Evolutionary conservation across 2,329 filamentous ascomycete genomes (phyloP).

Genomic region (Shiraia bambusicola): DNA sequence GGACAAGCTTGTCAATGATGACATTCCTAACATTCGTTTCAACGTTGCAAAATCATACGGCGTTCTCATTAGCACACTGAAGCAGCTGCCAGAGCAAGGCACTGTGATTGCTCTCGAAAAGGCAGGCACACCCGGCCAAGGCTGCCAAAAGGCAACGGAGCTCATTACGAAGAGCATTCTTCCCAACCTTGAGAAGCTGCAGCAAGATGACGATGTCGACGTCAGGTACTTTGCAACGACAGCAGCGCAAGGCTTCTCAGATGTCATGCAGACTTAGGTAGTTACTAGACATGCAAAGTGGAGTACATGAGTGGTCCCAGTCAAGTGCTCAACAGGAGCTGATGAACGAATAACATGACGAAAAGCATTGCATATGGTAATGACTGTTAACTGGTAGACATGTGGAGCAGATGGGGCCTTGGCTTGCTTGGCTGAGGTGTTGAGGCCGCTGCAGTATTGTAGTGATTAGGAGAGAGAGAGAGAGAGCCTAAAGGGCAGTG

Average conservation of each 20-base stretch:
- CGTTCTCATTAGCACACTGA: conserved; percentile 85
- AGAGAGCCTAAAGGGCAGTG: conserved; percentile 13
- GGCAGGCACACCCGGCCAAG: conserved; percentile 58
- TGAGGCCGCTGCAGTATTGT: conserved; percentile 22
- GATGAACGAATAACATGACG: conserved; percentile 25
- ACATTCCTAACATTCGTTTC: conserved; percentile 98
- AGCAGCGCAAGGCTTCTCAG: conserved; percentile 61
- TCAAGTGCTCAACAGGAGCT: background rate
- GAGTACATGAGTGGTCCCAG: conserved; percentile 3
- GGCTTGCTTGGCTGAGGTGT: conserved; percentile 16
- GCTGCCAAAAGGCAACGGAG: conserved; percentile 72
- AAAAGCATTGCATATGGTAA: conserved; percentile 37
- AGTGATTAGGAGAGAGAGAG: conserved; percentile 15
- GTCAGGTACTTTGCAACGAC: conserved; percentile 97
- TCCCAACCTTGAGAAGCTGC: conserved; percentile 89
- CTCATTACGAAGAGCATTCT: conserved; percentile 84
- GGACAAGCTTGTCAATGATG: conserved; percentile 87
- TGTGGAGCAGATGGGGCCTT: conserved; percentile 9
- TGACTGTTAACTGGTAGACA: conserved; percentile 26
- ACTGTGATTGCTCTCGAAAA: conserved; percentile 86
- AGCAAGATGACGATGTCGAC: conserved; percentile 96
- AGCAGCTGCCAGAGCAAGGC: conserved; percentile 83
- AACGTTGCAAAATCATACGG: conserved; percentile 98
- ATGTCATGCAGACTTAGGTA: conserved; percentile 45
- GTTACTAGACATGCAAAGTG: conserved; percentile 12